A percentile compares a stretch with the other conserved stretches of the same genome.
Conservation (phyloP, 2,329 filamentous ascomycete species). For the Exserohilum turcica region DNA sequence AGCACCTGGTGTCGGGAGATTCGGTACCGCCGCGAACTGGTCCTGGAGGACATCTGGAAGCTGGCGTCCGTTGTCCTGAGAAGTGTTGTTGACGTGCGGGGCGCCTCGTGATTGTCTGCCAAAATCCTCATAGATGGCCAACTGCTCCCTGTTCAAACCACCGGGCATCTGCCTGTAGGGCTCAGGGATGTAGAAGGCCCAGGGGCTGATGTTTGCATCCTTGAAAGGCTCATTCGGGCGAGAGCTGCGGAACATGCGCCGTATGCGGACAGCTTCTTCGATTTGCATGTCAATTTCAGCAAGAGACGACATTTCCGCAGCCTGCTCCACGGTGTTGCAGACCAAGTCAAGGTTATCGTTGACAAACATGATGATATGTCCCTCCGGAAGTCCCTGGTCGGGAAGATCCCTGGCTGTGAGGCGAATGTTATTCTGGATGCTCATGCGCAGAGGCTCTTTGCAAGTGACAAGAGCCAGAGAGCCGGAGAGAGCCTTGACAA, state of each 20-base stretch:
- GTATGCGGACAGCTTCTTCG: slow-evolving; percentile 75
- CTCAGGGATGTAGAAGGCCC: slow-evolving; percentile 91
- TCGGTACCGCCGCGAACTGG: slow-evolving; percentile 63
- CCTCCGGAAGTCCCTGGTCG: slow-evolving; percentile 81
- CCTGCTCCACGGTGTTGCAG: slow-evolving; percentile 92
- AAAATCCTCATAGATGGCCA: slow-evolving; percentile 97
- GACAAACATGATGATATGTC: slow-evolving; percentile 96
- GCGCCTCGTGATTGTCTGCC: slow-evolving; percentile 78
- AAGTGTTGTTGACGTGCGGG: slow-evolving; percentile 60
- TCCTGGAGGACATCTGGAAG: slow-evolving; percentile 68
- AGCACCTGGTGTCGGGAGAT: slow-evolving; percentile 66
- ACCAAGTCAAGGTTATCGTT: slow-evolving; percentile 96
- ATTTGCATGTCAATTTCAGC: slow-evolving; percentile 96
- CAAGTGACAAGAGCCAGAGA: slow-evolving; percentile 96
- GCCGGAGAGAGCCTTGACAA: slow-evolving; percentile 93
- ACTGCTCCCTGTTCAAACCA: slow-evolving; percentile 87
- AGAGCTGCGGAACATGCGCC: slow-evolving; percentile 74
- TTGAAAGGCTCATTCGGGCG: slow-evolving; percentile 84
- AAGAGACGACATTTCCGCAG: slow-evolving; percentile 89
- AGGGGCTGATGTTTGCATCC: slow-evolving; percentile 80
- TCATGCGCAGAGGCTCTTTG: slow-evolving; percentile 93
- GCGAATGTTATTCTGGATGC: slow-evolving; percentile 97
- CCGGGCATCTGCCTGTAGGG: slow-evolving; percentile 85
- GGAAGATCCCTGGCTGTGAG: slow-evolving; percentile 70
- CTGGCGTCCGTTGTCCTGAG: slow-evolving; percentile 64